A percentile compares a stretch with the other conserved stretches of the same genome.
Evolutionary conservation across 768 basidiomycete species (phyloP).

Genomic region (Boletus bicolor): DNA sequence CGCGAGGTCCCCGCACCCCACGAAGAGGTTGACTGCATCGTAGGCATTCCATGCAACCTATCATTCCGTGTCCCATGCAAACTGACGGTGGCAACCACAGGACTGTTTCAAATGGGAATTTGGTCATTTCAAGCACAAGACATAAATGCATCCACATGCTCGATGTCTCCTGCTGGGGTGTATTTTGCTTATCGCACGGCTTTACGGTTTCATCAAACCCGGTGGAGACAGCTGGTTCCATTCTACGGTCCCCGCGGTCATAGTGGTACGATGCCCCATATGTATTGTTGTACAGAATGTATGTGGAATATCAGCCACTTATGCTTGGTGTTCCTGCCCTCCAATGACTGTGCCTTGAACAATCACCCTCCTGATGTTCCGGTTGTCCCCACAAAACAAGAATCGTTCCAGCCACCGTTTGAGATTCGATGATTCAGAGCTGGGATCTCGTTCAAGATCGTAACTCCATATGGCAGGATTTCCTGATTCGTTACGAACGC

Average conservation of each 20-base stretch:
- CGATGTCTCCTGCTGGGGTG: background rate
- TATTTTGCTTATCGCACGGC: conserved; percentile 1
- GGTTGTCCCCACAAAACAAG: conserved; percentile 81
- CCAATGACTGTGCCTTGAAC: conserved; percentile 81
- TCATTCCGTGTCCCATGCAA: background rate
- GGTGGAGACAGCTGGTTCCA: background rate
- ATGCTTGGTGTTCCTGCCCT: conserved; percentile 45
- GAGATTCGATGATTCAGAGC: conserved; percentile 35
- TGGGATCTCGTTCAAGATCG: conserved; percentile 36
- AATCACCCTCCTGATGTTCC: conserved; percentile 79
- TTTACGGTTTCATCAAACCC: background rate
- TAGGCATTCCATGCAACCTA: conserved; percentile 26
- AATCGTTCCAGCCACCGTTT: conserved; percentile 73
- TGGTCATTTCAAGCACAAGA: conserved; percentile 38
- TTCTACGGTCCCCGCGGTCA: background rate
- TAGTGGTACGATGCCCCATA: conserved; percentile 1
- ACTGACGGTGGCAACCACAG: conserved; percentile 34
- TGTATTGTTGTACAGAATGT: conserved; percentile 5
- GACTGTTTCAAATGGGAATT: conserved; percentile 83
- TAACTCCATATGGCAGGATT: conserved; percentile 57
- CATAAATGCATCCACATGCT: background rate
- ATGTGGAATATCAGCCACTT: conserved; percentile 1
- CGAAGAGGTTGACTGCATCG: conserved; percentile 65
- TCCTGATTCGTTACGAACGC: conserved; percentile 47
- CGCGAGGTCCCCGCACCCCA: conserved; percentile 55